Evolutionary conservation across 2,329 filamentous ascomycete species (phyloP), one percentile per base, ranked within the genome.

Genomic region (Ascochyta rabiei): DNA sequence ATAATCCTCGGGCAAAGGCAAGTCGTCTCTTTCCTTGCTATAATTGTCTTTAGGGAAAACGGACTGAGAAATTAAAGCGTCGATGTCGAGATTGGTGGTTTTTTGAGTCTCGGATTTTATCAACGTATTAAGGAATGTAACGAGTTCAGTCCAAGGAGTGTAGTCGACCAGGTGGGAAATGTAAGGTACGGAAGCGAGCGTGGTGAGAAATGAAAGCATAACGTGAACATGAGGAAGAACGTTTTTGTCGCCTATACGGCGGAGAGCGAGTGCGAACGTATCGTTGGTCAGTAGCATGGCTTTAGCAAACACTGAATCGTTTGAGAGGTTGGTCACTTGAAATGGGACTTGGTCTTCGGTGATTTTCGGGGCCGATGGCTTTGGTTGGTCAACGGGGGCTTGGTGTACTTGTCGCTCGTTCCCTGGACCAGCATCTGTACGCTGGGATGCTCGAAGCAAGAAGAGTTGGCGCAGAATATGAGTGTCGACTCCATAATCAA

Each of bases 1-100:
- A 60, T 85, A 90, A 56, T 92, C 89, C 43, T 91, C 89, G 0
- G 87, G 86, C 0, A 91, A 69, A 0, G 88, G 87, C 0, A 81
- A 77, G 1, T 78, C 79, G 0, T 79, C 69, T 1, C 74, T 73
- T 26, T 78, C 76, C 6, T 47, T 28, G 6, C 54, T 53, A 16
- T 64, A 57, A 4, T 64, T 48, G 1, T 77, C 77, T 2, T 76
- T 75, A 0, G 84, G 83, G 52, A 89, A 86, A 0, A 73, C 33
- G 9, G 60, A 35, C 15, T 66, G 1, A n/a, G 62, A 42, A 9
- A 72, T 40, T 6, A 69, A 39, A 67, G 70, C 26, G 66, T 75
- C 28, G 76, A 72, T 59, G 37, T 57, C 44, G 74, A 75, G 58
- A 1, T 48, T 13, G 9, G 56, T 53, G 16, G n/a, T 48, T 18